Conservation (phyloP, 208 protist species). For the Leishmania guyanensis region DNA sequence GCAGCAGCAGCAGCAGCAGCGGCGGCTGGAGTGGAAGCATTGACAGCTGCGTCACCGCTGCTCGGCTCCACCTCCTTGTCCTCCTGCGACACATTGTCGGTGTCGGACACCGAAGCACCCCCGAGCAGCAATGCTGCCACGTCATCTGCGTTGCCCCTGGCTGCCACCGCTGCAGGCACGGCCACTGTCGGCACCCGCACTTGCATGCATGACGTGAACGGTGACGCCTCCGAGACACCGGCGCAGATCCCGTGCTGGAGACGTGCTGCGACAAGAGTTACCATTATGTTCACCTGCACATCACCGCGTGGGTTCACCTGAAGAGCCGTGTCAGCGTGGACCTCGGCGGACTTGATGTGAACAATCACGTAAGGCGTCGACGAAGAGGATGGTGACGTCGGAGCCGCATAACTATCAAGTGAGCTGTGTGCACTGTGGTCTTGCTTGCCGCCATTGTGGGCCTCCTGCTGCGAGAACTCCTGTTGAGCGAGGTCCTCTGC, state of each 20-base stretch:
- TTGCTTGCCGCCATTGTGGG: background rate
- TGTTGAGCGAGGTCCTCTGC: slow-evolving; percentile 26
- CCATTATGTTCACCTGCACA: slow-evolving; percentile 49
- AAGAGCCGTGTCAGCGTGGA: slow-evolving; percentile 48
- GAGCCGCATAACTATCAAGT: background rate
- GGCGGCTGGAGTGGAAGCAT: background rate
- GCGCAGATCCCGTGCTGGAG: slow-evolving; percentile 54
- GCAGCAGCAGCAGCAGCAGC: background rate
- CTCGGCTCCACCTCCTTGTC: background rate
- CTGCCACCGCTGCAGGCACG: slow-evolving; percentile 14
- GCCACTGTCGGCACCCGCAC: slow-evolving; percentile 36
- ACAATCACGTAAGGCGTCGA: slow-evolving; percentile 22
- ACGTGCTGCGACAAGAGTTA: slow-evolving; percentile 31
- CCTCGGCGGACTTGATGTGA: slow-evolving; percentile 42
- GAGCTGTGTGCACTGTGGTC: background rate
- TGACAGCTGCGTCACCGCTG: background rate
- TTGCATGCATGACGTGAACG: slow-evolving; percentile 45
- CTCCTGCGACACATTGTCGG: background rate
- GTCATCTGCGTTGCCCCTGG: background rate
- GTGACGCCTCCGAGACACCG: slow-evolving; percentile 44
- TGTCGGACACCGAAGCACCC: background rate
- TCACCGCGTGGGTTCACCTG: slow-evolving; percentile 47
- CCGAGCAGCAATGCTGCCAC: background rate
- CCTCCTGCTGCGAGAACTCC: background rate
- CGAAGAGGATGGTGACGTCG: background rate